These are phyloP conservation scores for Bremia lactucae DNA, from an alignment of 352 stramenopile genomes.

Conservation along the genomic window DNA sequence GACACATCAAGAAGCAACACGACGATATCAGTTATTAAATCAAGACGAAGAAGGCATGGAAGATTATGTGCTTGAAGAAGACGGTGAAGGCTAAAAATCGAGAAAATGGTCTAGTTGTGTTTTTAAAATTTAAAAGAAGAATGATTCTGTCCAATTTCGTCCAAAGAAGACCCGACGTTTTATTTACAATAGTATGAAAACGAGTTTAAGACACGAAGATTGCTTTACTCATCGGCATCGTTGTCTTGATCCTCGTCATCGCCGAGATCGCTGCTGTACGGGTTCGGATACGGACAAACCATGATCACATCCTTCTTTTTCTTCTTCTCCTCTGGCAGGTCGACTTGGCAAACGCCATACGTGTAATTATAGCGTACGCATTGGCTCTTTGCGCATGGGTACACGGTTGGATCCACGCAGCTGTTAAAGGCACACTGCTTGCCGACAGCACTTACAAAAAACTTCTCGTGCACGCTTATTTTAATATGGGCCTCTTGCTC, in stretches of 20 bases:
- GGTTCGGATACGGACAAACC: constrained; percentile 29
- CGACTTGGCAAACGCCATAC: constrained; percentile 34
- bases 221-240: too few species aligned
- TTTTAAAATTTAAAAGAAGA: too few species aligned
- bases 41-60: constrained; percentile 31
- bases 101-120: too few species aligned
- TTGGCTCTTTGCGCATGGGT: constrained; percentile 38
- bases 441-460: constrained; percentile 47
- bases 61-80: constrained; percentile 25
- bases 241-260: constrained; percentile 7
- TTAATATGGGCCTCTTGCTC: constrained; percentile 29
- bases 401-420: constrained; percentile 39
- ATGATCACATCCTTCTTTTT: constrained; percentile 23
- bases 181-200: too few species aligned
- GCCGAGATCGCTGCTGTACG: constrained; percentile 27
- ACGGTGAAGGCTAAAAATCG: too few species aligned
- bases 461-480: constrained; percentile 30
- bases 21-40: constrained; percentile 23
- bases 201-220: too few species aligned
- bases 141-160: too few species aligned
- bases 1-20: constrained; percentile 16
- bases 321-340: constrained; percentile 10
- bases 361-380: constrained; percentile 48
- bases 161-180: too few species aligned
- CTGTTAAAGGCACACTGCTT: constrained; percentile 51